Base-by-base conservation (phyloP, 495 filamentous ascomycete genomes). In the Astrothelium macrocarpum region DNA sequence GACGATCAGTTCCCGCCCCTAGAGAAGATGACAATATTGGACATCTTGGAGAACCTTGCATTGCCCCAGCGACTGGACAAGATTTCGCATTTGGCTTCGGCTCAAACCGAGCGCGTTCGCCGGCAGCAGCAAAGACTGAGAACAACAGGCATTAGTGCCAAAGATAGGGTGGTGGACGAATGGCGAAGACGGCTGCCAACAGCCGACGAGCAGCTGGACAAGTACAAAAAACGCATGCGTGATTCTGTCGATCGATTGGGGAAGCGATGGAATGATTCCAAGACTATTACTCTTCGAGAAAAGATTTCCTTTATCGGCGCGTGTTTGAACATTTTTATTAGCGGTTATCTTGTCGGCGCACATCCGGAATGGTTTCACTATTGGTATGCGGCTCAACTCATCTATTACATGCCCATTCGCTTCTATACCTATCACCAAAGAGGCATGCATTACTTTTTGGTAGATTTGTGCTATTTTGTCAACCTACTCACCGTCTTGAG, bases 391-490 rank as follows among this genome's bases (percentile, higher is more conserved):
- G 63, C 64, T 12, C 75, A 77, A 59, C 71, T 77, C 25, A 67
- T 84, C 62, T 96, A 96, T 75, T 98, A 95, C 74, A 96, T 97
- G 93, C 94, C 94, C 20, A 88, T 97, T 69, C 88, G 94, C 28
- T 93, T 83, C 72, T 95, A 89, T 75, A 88, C 87, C 61, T 98
- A 98, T 78, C 90, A 90, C 67, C 84, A 85, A 67, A 85, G 84
- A 59, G 94, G 92, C 31, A 97, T 92, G 68, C 94, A 98, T 76
- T 98, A 98, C 78, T 98, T 98, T 77, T 75, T 98, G 43, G 92
- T 91, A 65, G 94, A 97, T 73, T 85, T 97, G 43, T 98, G 94
- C 76, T 98, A 98, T 76, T 98, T 97, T 68, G 91, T 95, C 78
- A 98, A 98, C 74, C 74, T 97, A 53, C 82, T 98, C 56, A 78